Base-by-base conservation (phyloP, 139 green algal genomes). In the Chlorella sp. region DNA sequence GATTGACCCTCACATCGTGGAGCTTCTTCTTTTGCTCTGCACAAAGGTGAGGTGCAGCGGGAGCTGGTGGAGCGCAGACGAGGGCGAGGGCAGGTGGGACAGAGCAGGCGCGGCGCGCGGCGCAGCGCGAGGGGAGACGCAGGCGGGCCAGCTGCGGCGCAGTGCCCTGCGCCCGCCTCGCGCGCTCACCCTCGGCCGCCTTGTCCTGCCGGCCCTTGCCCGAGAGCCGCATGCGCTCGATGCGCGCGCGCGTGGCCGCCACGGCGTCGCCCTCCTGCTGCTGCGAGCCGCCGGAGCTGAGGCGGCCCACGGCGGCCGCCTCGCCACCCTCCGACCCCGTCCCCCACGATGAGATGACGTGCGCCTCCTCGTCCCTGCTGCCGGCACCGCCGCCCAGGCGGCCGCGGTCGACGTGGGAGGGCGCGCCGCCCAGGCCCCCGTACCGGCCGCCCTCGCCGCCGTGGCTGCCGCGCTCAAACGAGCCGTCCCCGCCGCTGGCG, bases 1-100 rank as follows among this genome's bases (percentile, higher is more conserved):
- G 88, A 68, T 94, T 88, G 63, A 95, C 88, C 74, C 87, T 88
- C 15, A 95, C 82, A 17, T 96, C 83, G 0, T 79, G 86, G 33
- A 96, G 85, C 80, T 90, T 92, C 77, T 95, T 95, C 51, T 80
- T 71, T n/a, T 51, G 83, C 82, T 45, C 53, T 38, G 9, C 19
- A 25, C 50, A 5, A 17, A 19, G 17, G 43, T 33, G 58, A 8
- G 53, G 53, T 60, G 53, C 19, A 23, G 53, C 11, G 9, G 53
- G 19, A 60, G 29, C 7, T 5, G 35, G 35, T 64, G 48, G 48
- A 51, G 35, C 8, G 8, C 4, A 42, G 29, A 33, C 25, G 21
- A 36, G 55, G 9, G 21, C 9, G 25, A 25, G 25, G 58, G 35
- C 0, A 3, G 62, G 40, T 38, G 41, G 2, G n/a, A 38, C 27